Base-by-base conservation (phyloP, 2,329 filamentous ascomycete genomes). In the Talaromyces sp. region DNA sequence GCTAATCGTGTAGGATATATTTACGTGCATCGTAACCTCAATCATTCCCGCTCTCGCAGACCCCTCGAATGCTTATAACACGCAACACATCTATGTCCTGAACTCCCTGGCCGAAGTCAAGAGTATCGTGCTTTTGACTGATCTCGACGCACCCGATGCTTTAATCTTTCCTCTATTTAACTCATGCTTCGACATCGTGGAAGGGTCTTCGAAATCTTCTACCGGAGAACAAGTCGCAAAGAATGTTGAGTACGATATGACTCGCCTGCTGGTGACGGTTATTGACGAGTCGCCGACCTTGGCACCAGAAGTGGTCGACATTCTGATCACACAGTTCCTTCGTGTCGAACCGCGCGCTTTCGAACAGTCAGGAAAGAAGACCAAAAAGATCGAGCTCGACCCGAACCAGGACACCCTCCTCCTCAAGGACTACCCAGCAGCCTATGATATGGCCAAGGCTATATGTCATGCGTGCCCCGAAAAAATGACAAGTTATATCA, bases 361-460 rank as follows among this genome's bases (percentile, higher is more conserved):
- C 56, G 76, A 73, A 60, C 70, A 72, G 66, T 82, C 88, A 50
- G 84, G 82, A 67, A 89, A 85, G 73, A 85, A 83, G 69, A 89
- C 87, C 72, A 81, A 78, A 60, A 79, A 82, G 68, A 72, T 79
- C 22, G 84, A 87, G 37, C 74, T 88, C 10, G 91, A 93, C 72
- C 87, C 87, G 49, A 92, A 88, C 72, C 93, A 97, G 74, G 91
- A 89, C 0, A 97, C 91, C 0, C 83, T 97, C 19, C 82, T 92
- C n/a, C 82, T 92, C 62, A 96, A 96, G 73, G 90, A 95, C 68
- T 90, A 96, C 64, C 94, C 95, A 1, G 88, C 93, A 16, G 93
- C 95, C 1, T 99, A 99, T 80, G 90, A 95, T 74, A 96, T 98
- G 90, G 94, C 95, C 24, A 96, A 96, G 78, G 91, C 91, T 2